Base-by-base conservation (phyloP, 2,329 filamentous ascomycete species). In the Amylocarpus encephaloides region DNA sequence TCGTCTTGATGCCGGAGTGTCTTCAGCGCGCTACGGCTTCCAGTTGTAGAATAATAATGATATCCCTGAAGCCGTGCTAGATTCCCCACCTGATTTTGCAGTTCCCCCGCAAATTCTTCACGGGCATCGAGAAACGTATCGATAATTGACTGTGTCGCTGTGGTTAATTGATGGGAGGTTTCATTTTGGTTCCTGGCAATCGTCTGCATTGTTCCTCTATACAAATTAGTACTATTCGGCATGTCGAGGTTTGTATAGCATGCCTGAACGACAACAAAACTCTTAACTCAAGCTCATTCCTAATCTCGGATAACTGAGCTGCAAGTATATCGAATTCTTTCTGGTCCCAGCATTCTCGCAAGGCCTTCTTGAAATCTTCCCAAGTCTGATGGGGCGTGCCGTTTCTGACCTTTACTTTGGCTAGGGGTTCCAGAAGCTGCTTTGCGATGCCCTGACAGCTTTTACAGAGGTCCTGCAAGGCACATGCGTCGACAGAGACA, bases 221-320 rank as follows among this genome's bases (percentile, higher is more conserved):
- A 3, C 32, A 3, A 13, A 22, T 46, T 15, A 46, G 43, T 13
- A 35, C n/a, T 13, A 26, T 11, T 15, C 13, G 18, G 38, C 4
- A 44, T 15, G 29, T 15, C 9, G 19, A 9, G 11, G 11, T 12
- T 13, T 11, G n/a, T n/a, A 3, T 22, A 7, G 30, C 30, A 5
- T 46, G 44, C 49, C 44, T 36, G 13, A 48, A 48, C 5, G 32
- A 38, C 2, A 51, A 6, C 32, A 51, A 13, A 2, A 48, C 45
- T 19, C 49, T 40, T 7, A 47, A 48, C 30, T 51, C 49, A 16
- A 51, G 43, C 34, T 51, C 44, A 3, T 18, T 32, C 7, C 44
- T 13, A 6, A 47, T 19, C n/a, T 51, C 38, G 19, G n/a, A 15
- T 2, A 51, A 26, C n/a, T 41, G 45, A 3, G 19, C 26, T 7